These are phyloP conservation scores for Aspergillus ostianus DNA, from an alignment of 495 filamentous ascomycete genomes.

Conservation along the genomic window DNA sequence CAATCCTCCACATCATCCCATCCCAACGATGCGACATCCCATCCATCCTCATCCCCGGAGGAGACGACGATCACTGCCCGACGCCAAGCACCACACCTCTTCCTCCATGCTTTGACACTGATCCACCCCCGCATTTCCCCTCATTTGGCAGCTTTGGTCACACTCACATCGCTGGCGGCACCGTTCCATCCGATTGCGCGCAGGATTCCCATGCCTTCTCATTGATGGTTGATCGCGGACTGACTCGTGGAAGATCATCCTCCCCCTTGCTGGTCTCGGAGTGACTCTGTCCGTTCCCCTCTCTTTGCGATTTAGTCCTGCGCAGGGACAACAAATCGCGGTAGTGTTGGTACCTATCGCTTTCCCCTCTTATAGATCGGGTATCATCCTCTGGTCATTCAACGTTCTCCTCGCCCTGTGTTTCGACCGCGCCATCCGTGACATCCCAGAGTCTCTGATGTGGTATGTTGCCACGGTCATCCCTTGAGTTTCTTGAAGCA, in stretches of 20 bases:
- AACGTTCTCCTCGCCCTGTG: background rate
- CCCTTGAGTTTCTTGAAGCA: background rate
- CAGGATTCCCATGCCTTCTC: background rate
- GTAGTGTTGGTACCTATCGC: background rate
- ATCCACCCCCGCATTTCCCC: conserved; percentile 16
- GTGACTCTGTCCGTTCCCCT: background rate
- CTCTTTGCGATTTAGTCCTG: background rate
- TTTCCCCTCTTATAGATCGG: background rate
- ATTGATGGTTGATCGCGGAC: conserved; percentile 4
- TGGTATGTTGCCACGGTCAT: background rate
- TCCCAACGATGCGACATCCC: background rate
- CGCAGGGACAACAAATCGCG: background rate
- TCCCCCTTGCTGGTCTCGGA: conserved; percentile 6
- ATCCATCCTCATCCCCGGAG: background rate
- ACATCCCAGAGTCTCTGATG: background rate
- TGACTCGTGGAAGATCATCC: conserved; percentile 23
- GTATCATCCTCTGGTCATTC: background rate
- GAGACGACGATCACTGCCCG: background rate
- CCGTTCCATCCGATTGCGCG: conserved; percentile 14
- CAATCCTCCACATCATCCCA: background rate
- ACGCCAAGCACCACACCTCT: background rate
- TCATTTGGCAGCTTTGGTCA: conserved; percentile 11
- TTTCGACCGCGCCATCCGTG: background rate
- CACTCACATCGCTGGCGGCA: conserved; percentile 14
- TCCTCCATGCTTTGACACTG: conserved; percentile 1